These are phyloP conservation scores for Penicillium subrubescens DNA, from an alignment of 495 filamentous ascomycete species.

Conservation along the genomic window DNA sequence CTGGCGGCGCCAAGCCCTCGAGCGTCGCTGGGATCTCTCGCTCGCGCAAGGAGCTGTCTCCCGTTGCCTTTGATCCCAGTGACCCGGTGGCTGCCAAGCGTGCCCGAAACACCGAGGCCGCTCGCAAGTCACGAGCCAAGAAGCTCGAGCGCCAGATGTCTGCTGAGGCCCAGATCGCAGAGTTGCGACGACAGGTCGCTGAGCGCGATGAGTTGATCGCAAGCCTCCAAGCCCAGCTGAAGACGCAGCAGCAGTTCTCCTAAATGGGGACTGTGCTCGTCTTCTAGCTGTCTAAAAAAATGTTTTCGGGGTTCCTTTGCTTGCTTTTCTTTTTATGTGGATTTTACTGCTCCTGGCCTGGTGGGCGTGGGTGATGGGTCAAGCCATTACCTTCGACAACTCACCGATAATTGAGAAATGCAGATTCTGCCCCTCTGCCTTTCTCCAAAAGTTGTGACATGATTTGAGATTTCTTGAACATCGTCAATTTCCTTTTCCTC, in stretches of 20 bases:
- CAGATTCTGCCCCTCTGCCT: slow-evolving; percentile 18
- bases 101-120: slow-evolving; percentile 92
- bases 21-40: slow-evolving; percentile 71
- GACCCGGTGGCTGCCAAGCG: slow-evolving; percentile 88
- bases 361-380: slow-evolving; percentile 37
- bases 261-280: slow-evolving; percentile 9
- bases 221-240: slow-evolving; percentile 38
- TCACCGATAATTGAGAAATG: slow-evolving; percentile 32
- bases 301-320: not conserved
- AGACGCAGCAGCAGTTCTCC: slow-evolving; percentile 21
- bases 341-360: slow-evolving; percentile 15
- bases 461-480: slow-evolving; percentile 19
- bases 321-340: not conserved
- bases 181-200: slow-evolving; percentile 48
- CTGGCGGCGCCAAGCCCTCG: slow-evolving; percentile 59
- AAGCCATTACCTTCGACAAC: slow-evolving; percentile 33
- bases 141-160: slow-evolving; percentile 70
- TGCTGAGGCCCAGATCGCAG: slow-evolving; percentile 55
- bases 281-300: slow-evolving; percentile 11
- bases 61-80: slow-evolving; percentile 57
- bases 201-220: slow-evolving; percentile 66
- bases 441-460: slow-evolving; percentile 30
- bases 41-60: slow-evolving; percentile 77
- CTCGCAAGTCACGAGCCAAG: slow-evolving; percentile 88
- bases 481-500: slow-evolving; percentile 22